Base-by-base conservation (phyloP, 306 rosid genomes). In the Hippophae gyantsensis region DNA sequence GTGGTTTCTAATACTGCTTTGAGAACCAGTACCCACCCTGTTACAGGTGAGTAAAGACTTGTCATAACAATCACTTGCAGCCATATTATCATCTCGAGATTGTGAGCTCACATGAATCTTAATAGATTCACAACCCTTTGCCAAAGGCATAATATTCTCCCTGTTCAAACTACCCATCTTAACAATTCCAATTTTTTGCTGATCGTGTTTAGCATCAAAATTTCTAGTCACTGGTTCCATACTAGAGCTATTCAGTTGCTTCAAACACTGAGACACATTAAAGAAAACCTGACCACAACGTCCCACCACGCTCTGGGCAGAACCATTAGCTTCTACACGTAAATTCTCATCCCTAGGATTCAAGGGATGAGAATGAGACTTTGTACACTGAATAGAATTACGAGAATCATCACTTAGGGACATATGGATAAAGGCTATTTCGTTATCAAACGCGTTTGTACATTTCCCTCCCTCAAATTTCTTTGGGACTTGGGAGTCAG, bases 301-400 rank as follows among this genome's bases (percentile, higher is more conserved):
- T 32, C 25, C 60, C 10, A 58, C 10, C 38, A 27, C n/a, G 10
- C 48, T 14, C 40, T 32, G 68, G 52, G 43, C 7, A 55, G n/a
- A 38, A 54, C 69, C 7, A 32, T 40, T 41, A 2, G 55, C 6
- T 61, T 54, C 67, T 43, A 54, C 67, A 10, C 40, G 54, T 13
- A 72, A 5, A 72, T 65, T 72, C 67, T 43, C 63, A 65, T 65
- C 59, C 48, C 58, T 64, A 1, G 52, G 71, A 54, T 71, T 72
- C 71, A 71, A 46, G 13, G 58, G 48, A 59, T 6, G 47, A 12
- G 69, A 38, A 10, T 41, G 42, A 43, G 55, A 10, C 44, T 45
- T 58, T 14, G 26, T 43, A 67, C 42, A 67, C 52, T 32, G 12
- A 8, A 13, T 48, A 47, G 38, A 44, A 53, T 64, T 47, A 18